Evolutionary conservation across 2,329 filamentous ascomycete species (phyloP).

Genomic region (Mariannaea elegans): DNA sequence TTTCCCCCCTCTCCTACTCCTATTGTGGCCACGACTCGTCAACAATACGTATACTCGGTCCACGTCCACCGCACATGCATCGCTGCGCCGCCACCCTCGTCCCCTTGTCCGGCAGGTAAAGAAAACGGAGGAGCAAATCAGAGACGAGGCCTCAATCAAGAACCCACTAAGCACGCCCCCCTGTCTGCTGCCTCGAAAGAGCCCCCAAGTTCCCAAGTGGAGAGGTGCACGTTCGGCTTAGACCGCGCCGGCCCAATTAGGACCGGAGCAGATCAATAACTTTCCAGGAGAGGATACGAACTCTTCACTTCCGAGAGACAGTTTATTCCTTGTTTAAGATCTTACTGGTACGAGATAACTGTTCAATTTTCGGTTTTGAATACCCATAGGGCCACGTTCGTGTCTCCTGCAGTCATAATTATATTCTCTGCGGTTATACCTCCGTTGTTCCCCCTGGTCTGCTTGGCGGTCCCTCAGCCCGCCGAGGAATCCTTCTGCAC

Average conservation of each 20-base stretch:
- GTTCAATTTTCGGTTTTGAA: not conserved
- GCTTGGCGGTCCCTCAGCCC: no score
- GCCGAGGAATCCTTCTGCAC: no score
- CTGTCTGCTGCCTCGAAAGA: not conserved
- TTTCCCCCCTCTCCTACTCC: not conserved
- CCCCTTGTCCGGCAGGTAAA: not conserved
- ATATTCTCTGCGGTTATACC: no score
- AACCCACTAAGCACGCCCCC: not conserved
- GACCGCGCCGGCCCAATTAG: slow-evolving; percentile 17
- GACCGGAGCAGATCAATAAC: slow-evolving; percentile 7
- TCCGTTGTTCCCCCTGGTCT: no score
- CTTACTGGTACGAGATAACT: not conserved
- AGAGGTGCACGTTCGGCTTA: slow-evolving; percentile 2
- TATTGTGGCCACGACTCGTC: not conserved
- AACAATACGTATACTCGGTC: slow-evolving; percentile 1
- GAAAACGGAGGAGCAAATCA: slow-evolving; percentile 7
- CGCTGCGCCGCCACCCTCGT: slow-evolving; percentile 11
- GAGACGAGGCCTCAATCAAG: not conserved
- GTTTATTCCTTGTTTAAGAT: not conserved
- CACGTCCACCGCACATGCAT: slow-evolving; percentile 1
- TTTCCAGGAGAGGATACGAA: slow-evolving; percentile 10
- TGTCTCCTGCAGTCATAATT: no score
- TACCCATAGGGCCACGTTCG: no score
- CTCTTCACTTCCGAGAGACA: not conserved
- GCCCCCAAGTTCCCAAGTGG: not conserved